A percentile compares a stretch with the other conserved stretches of the same genome.
Conservation (phyloP, 441 rosid genomes). For the Aleurites moluccanus region DNA sequence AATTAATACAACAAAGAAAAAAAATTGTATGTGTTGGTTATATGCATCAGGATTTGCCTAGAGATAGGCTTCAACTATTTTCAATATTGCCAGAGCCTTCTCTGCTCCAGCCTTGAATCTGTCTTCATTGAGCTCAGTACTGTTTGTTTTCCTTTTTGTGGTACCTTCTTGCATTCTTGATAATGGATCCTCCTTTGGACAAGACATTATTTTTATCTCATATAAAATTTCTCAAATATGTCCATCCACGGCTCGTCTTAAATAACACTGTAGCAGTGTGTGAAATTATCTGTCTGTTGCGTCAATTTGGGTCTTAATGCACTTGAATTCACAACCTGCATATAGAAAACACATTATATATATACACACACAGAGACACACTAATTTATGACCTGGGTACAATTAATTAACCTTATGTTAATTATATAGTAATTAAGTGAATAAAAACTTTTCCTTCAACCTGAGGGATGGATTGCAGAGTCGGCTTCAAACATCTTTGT, state of each 20-base stretch:
- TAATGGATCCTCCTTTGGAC: constrained; percentile 35
- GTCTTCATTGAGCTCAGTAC: background rate
- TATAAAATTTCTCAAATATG: constrained; percentile 29
- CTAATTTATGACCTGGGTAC: background rate
- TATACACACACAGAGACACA: no score
- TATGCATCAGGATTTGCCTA: constrained; percentile 10
- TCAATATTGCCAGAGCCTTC: constrained; percentile 1
- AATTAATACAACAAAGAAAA: background rate
- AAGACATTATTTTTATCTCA: constrained; percentile 28
- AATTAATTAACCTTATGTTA: no score
- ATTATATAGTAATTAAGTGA: no score
- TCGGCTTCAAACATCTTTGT: background rate
- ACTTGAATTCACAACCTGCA: constrained; percentile 32
- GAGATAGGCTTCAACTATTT: constrained; percentile 18
- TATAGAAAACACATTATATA: no score
- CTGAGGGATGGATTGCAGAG: no score
- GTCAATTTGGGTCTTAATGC: constrained; percentile 31
- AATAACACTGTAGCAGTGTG: constrained; percentile 30
- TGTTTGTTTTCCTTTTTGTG: background rate
- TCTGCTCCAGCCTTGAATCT: background rate
- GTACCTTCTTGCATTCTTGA: constrained; percentile 32
- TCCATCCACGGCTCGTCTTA: constrained; percentile 31
- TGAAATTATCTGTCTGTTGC: constrained; percentile 32
- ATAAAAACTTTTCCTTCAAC: no score
- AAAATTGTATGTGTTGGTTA: background rate